Conservation (phyloP, 2,329 filamentous ascomycete genomes). For the Cryphonectria japonica region DNA sequence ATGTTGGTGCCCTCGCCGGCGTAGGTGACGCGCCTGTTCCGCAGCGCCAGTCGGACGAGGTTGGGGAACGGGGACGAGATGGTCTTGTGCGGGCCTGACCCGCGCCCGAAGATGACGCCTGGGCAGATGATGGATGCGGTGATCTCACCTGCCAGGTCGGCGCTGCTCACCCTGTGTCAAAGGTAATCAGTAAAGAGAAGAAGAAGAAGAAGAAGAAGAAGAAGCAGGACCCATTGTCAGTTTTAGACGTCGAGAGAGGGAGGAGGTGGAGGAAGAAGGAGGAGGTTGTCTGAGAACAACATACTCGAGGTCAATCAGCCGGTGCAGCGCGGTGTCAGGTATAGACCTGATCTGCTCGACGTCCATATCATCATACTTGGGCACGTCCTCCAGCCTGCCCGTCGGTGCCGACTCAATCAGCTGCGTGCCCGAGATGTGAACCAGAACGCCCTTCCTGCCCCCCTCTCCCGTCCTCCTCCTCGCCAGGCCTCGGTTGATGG, state of each 20-base stretch:
- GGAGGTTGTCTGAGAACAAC: not conserved
- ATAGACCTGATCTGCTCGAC: slow-evolving; percentile 14
- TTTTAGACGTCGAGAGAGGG: no score
- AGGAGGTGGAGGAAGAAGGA: no score
- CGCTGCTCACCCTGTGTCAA: slow-evolving; percentile 2
- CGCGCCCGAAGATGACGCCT: slow-evolving; percentile 16
- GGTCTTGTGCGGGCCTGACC: slow-evolving; percentile 14
- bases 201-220: not conserved
- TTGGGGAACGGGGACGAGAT: slow-evolving; percentile 14
- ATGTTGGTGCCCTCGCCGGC: slow-evolving; percentile 16
- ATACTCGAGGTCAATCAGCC: slow-evolving; percentile 13
- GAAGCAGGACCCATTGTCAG: no score
- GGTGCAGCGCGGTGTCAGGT: slow-evolving; percentile 5
- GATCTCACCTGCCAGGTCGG: slow-evolving; percentile 14
- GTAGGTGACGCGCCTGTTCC: slow-evolving; percentile 12
- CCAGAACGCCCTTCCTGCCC: not conserved
- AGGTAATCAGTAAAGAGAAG: not conserved
- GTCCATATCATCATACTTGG: slow-evolving; percentile 12
- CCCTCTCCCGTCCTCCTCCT: not conserved
- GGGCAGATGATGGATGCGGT: slow-evolving; percentile 18
- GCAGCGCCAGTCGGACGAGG: slow-evolving; percentile 16
- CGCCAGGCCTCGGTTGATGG: slow-evolving; percentile 13
- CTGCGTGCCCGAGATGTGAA: slow-evolving; percentile 18
- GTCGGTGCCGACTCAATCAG: slow-evolving; percentile 18
- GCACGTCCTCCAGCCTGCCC: slow-evolving; percentile 6